A percentile compares a stretch with the other conserved stretches of the same genome.
These are phyloP conservation scores for Citeromyces matritensis DNA, from an alignment of 805 yeast genomes.

Conservation along the genomic window DNA sequence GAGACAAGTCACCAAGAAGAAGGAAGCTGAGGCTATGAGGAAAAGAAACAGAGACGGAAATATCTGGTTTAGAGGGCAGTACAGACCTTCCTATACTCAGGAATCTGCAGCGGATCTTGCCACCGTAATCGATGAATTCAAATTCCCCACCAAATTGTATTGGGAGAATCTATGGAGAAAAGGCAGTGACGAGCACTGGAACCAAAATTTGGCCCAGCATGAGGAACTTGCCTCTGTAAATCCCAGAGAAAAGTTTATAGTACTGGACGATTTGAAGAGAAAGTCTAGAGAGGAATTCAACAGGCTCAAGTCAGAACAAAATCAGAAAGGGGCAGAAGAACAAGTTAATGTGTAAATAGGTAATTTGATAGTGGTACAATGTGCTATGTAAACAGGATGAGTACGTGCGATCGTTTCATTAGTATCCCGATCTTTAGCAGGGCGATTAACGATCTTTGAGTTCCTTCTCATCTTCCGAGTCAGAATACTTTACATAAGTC, in stretches of 20 bases:
- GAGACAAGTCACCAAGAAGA: slow-evolving; percentile 46
- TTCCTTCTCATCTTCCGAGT: slow-evolving; percentile 3
- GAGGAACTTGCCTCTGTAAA: slow-evolving; percentile 34
- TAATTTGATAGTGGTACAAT: too few species aligned
- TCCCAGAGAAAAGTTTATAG: slow-evolving; percentile 53
- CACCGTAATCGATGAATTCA: slow-evolving; percentile 51
- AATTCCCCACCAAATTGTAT: slow-evolving; percentile 30
- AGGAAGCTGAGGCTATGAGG: slow-evolving; percentile 54
- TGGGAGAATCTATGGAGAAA: slow-evolving; percentile 88
- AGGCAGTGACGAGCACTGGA: slow-evolving; percentile 73
- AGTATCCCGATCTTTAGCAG: too few species aligned
- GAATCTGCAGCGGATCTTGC: slow-evolving; percentile 82
- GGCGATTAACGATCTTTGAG: too few species aligned
- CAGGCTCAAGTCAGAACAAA: background rate
- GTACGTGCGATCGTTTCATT: too few species aligned
- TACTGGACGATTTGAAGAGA: slow-evolving; percentile 44
- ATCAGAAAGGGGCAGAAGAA: too few species aligned
- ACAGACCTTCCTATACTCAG: slow-evolving; percentile 79
- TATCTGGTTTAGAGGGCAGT: slow-evolving; percentile 79
- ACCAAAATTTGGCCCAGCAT: slow-evolving; percentile 40
- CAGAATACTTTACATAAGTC: slow-evolving; percentile 1
- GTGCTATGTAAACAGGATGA: background rate
- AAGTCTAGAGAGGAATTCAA: slow-evolving; percentile 10
- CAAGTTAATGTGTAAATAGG: background rate
- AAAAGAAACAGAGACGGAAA: slow-evolving; percentile 64